Base-by-base conservation (phyloP, 352 stramenopile genomes). In the Aphanomyces invadans region DNA sequence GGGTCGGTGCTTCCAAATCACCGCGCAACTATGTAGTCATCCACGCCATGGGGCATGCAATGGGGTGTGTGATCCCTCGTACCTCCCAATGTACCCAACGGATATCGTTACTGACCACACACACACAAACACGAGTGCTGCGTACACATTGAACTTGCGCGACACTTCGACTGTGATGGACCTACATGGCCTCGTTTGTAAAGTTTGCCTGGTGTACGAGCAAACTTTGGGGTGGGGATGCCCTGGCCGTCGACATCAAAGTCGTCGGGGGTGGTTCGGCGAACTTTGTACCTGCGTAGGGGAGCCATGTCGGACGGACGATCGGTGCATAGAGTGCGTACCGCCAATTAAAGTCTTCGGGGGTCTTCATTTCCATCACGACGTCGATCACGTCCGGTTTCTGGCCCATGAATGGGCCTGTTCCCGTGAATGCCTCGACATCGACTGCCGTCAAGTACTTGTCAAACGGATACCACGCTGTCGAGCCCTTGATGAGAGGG, bases 71-170 rank as follows among this genome's bases (percentile, higher is more conserved):
- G 23, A n/a, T 52, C 7, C 4, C 7, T 52, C 44, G 44, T 52
- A 52, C 44, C 44, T 64, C 19, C 60, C 60, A 48, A 67, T 56
- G 39, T 67, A 67, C 11, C 42, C 60, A 5, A 67, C 45, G 28
- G 42, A 39, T 17, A 54, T 56, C 4, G 45, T 67, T 9, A 67
- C 60, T 5, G 60, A 51, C 60, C 60, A 67, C 23, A 67, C 53
- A 36, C 60, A 39, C n/a, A 67, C 49, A 28, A 57, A 57, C 11
- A 57, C n/a, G 3, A 67, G 17, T 23, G n/a, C 60, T 42, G 53
- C 53, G 60, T 67, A 67, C 19, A 67, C 60, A 25, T 67, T 55
- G 28, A 67, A 57, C 17, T 54, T 39, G 31, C 49, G 49, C 11
- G 21, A 28, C 25, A 57, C 49, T 29, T 29, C 19, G 36, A 57